Percentiles rank a stretch among this genome's conserved stretches.
These are phyloP conservation scores for Beta lomatogona DNA, from an alignment of 179 eudicot species.

Conservation along the genomic window DNA sequence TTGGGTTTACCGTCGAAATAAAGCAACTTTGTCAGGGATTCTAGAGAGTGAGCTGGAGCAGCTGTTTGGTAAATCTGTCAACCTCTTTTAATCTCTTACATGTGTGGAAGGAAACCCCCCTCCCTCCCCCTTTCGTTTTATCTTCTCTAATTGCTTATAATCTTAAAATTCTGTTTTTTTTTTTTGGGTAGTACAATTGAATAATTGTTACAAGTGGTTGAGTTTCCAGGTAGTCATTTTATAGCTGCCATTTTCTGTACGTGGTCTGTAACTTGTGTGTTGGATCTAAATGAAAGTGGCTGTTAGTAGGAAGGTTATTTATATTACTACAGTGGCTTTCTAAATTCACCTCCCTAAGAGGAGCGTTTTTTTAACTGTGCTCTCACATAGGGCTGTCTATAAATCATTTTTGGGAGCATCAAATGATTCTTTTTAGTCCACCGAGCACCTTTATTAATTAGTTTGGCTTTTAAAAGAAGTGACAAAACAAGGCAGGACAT, in stretches of 20 bases:
- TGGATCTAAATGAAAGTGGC: background rate
- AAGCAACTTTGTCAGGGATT: constrained; percentile 40
- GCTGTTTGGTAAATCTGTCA: constrained; percentile 62
- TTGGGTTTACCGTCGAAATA: constrained; percentile 49
- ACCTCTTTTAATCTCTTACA: constrained; percentile 47
- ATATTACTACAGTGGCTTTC: background rate
- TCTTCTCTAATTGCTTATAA: background rate
- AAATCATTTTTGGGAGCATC: too few relatives aligned
- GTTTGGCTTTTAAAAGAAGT: too few relatives aligned
- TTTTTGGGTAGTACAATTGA: background rate
- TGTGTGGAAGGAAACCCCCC: constrained; percentile 33
- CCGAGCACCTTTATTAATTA: too few relatives aligned
- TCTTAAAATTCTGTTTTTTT: background rate
- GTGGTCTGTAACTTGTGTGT: background rate
- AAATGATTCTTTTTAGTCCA: too few relatives aligned
- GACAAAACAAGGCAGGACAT: too few relatives aligned
- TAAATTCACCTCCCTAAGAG: too few relatives aligned
- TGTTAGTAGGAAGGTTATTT: background rate
- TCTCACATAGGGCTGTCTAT: too few relatives aligned
- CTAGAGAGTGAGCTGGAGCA: constrained; percentile 63
- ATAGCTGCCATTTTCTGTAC: background rate
- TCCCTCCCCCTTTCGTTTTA: too few relatives aligned
- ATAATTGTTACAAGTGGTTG: background rate
- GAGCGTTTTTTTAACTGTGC: too few relatives aligned
- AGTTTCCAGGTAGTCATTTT: background rate